Conservation (phyloP, 2,329 filamentous ascomycete genomes). For the Neonectria hederae region DNA sequence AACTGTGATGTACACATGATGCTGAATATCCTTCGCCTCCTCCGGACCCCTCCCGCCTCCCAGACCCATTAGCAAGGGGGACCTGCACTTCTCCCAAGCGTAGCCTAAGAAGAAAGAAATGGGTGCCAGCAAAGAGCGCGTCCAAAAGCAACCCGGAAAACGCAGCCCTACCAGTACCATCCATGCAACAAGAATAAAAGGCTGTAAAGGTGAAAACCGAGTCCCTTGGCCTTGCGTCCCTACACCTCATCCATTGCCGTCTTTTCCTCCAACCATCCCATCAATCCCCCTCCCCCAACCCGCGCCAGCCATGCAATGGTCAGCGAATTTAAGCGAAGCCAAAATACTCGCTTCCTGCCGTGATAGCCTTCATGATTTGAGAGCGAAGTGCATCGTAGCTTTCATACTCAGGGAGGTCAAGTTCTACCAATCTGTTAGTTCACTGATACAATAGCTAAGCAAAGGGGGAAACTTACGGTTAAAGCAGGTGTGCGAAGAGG, state of each 20-base stretch:
- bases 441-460: slow-evolving; percentile 51
- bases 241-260: slow-evolving; percentile 4
- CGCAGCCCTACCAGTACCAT: slow-evolving; percentile 17
- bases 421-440: slow-evolving; percentile 68
- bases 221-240: slow-evolving; percentile 10
- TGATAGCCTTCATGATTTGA: slow-evolving; percentile 94
- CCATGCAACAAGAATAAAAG: slow-evolving; percentile 23
- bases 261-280: slow-evolving; percentile 22
- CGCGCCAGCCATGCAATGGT: slow-evolving; percentile 34
- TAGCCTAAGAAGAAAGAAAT: slow-evolving; percentile 9
- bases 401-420: slow-evolving; percentile 98
- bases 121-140: slow-evolving; percentile 1
- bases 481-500: slow-evolving; percentile 98
- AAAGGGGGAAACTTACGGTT: slow-evolving; percentile 79
- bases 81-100: slow-evolving; percentile 48
- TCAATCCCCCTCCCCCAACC: slow-evolving; percentile 33
- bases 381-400: slow-evolving; percentile 90
- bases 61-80: slow-evolving; percentile 34
- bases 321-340: slow-evolving; percentile 79
- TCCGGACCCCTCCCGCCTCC: slow-evolving; percentile 13
- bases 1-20: slow-evolving; percentile 34
- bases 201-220: slow-evolving; percentile 21
- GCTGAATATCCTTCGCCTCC: slow-evolving; percentile 24
- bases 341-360: slow-evolving; percentile 96
- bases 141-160: slow-evolving; percentile 24